Percentiles rank a stretch among this genome's conserved stretches.
phyloP scores from a whole-genome alignment of 2,329 filamentous ascomycete genomes.

The Fonsecaea pedrosoi region DNA sequence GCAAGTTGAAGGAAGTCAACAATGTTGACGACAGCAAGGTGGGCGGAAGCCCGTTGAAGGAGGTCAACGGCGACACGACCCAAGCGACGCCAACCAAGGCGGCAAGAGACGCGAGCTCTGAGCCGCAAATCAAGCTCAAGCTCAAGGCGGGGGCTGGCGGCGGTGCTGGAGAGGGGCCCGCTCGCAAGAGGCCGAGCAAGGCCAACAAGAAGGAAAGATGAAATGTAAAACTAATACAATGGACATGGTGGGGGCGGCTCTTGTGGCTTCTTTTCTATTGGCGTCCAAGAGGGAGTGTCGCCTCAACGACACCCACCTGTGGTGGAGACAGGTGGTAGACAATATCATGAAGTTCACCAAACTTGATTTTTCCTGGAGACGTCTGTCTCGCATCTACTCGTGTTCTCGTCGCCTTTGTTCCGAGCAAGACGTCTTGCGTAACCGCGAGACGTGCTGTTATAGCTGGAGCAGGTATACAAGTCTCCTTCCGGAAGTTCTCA shows the following conservation, averaged over 20 bases:
- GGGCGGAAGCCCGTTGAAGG: constrained; percentile 35
- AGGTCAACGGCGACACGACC: constrained; percentile 36
- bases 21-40: constrained; percentile 32
- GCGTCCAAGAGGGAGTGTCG: background rate
- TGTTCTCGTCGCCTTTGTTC: background rate
- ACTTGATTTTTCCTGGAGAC: background rate
- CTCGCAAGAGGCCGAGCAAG: constrained; percentile 32
- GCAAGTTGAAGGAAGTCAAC: constrained; percentile 38
- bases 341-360: background rate
- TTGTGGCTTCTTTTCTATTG: background rate
- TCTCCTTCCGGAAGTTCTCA: background rate
- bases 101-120: constrained; percentile 31
- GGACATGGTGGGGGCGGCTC: constrained; percentile 5
- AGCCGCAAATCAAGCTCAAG: constrained; percentile 39
- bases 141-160: constrained; percentile 24
- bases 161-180: constrained; percentile 19
- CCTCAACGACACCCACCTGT: background rate
- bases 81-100: constrained; percentile 37
- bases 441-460: background rate
- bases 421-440: background rate
- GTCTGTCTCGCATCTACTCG: background rate
- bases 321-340: background rate
- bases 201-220: constrained; percentile 29
- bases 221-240: background rate
- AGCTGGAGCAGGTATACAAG: background rate